phyloP scores from a whole-genome alignment of 2,329 filamentous ascomycete genomes.

The Sodiomyces alkalinus region DNA sequence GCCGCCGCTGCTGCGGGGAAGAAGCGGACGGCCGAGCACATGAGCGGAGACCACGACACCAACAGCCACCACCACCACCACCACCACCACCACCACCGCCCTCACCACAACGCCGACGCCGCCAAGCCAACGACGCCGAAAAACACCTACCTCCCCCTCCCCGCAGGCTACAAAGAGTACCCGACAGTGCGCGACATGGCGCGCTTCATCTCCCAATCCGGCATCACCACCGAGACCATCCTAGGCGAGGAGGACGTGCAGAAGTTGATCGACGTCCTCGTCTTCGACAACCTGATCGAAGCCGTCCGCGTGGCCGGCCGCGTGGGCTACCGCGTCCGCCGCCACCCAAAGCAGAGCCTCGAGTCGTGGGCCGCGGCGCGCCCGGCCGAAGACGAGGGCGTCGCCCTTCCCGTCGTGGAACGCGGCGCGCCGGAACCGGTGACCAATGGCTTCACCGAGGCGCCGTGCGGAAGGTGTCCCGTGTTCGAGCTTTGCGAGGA shows the following conservation, averaged over 20 bases:
- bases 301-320: slow-evolving; percentile 33
- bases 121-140: slow-evolving; percentile 15
- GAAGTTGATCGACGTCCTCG: slow-evolving; percentile 74
- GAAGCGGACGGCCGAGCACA: slow-evolving; percentile 36
- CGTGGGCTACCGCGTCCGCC: slow-evolving; percentile 36
- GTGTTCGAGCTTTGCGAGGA: slow-evolving; percentile 88
- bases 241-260: slow-evolving; percentile 63
- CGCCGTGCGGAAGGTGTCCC: slow-evolving; percentile 81
- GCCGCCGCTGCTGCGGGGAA: slow-evolving; percentile 25
- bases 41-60: slow-evolving; percentile 18
- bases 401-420: slow-evolving; percentile 18
- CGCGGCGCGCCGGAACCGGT: slow-evolving; percentile 25
- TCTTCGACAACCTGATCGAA: slow-evolving; percentile 77
- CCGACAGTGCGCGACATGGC: slow-evolving; percentile 71
- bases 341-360: slow-evolving; percentile 29
- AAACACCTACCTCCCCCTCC: slow-evolving; percentile 33
- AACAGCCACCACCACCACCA: slow-evolving; percentile 9
- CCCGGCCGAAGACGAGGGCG: slow-evolving; percentile 15
- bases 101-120: too few species aligned
- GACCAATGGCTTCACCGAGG: slow-evolving; percentile 68
- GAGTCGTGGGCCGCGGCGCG: slow-evolving; percentile 22
- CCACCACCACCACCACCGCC: too few species aligned
- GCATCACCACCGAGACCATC: slow-evolving; percentile 58
- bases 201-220: slow-evolving; percentile 50
- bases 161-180: slow-evolving; percentile 59